Evolutionary conservation across 1,284 basidiomycete genomes (phyloP).

Genomic region (Rhodotorula sp.): DNA sequence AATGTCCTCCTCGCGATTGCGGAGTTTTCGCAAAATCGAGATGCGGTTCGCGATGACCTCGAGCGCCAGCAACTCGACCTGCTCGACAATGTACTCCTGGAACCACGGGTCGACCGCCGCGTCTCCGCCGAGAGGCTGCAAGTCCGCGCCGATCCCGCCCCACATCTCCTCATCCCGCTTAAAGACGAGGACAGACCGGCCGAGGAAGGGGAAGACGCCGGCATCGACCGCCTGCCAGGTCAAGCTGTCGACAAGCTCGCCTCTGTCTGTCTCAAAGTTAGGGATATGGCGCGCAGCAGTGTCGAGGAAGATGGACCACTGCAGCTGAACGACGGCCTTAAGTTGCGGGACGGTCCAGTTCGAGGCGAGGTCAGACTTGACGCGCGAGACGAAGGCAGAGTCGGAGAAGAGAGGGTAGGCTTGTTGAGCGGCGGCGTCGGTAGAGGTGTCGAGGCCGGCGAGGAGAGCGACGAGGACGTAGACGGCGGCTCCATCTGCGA

Average conservation of each 20-base stretch:
- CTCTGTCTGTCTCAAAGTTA: constrained; percentile 63
- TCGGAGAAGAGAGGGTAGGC: constrained; percentile 44
- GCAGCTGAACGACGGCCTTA: constrained; percentile 71
- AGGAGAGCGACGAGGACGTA: constrained; percentile 70
- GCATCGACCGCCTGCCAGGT: constrained; percentile 77
- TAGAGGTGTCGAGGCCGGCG: constrained; percentile 60
- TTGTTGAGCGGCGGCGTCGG: constrained; percentile 38
- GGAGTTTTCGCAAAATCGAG: constrained; percentile 83
- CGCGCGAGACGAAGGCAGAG: constrained; percentile 46
- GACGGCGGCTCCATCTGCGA: constrained; percentile 65
- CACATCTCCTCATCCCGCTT: constrained; percentile 45
- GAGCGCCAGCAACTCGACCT: constrained; percentile 70
- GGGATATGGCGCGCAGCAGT: constrained; percentile 69
- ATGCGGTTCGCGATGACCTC: constrained; percentile 74
- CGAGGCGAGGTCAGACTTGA: constrained; percentile 48
- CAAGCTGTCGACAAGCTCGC: constrained; percentile 73
- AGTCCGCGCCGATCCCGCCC: constrained; percentile 41
- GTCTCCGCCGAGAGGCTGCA: constrained; percentile 49
- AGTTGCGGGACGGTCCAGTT: constrained; percentile 71
- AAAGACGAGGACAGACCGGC: constrained; percentile 49
- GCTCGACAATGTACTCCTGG: constrained; percentile 61
- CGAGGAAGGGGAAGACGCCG: constrained; percentile 76
- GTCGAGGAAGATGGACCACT: constrained; percentile 82
- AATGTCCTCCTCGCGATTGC: constrained; percentile 84
- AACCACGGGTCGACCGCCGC: constrained; percentile 67